Conservation (phyloP, 805 yeast genomes). For the Komagataella pastoris region DNA sequence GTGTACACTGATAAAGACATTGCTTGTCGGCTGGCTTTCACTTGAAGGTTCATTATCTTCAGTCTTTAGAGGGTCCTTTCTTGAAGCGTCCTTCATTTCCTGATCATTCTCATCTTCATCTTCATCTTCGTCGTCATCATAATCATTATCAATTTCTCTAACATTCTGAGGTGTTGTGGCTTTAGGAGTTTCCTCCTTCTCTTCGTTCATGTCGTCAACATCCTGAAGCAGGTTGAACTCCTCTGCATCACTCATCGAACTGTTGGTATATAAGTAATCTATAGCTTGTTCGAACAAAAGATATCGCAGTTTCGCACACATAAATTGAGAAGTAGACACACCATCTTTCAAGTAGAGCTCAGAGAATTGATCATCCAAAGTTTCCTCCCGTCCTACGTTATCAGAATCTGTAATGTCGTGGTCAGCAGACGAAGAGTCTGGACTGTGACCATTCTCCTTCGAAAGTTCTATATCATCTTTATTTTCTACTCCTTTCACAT, state of each 20-base stretch:
- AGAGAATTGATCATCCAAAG: constrained; percentile 18
- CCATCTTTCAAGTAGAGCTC: constrained; percentile 33
- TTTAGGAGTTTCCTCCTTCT: constrained; percentile 9
- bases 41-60: constrained; percentile 5
- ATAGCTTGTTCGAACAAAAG: constrained; percentile 63
- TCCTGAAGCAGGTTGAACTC: constrained; percentile 8
- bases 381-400: constrained; percentile 6
- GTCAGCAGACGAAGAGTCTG: neutral
- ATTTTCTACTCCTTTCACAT: neutral
- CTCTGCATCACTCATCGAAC: constrained; percentile 5
- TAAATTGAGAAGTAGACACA: constrained; percentile 30
- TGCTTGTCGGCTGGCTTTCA: neutral
- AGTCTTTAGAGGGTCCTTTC: constrained; percentile 5
- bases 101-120: constrained; percentile 5
- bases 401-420: constrained; percentile 1
- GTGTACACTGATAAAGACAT: neutral
- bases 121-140: constrained; percentile 19
- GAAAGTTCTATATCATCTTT: neutral
- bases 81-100: constrained; percentile 4
- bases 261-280: constrained; percentile 24
- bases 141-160: constrained; percentile 17
- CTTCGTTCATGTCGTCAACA: constrained; percentile 17
- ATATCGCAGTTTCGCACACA: constrained; percentile 54
- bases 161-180: constrained; percentile 7
- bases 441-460: neutral